Base-by-base conservation (phyloP, 2,329 filamentous ascomycete species). In the Xylaria sp. region DNA sequence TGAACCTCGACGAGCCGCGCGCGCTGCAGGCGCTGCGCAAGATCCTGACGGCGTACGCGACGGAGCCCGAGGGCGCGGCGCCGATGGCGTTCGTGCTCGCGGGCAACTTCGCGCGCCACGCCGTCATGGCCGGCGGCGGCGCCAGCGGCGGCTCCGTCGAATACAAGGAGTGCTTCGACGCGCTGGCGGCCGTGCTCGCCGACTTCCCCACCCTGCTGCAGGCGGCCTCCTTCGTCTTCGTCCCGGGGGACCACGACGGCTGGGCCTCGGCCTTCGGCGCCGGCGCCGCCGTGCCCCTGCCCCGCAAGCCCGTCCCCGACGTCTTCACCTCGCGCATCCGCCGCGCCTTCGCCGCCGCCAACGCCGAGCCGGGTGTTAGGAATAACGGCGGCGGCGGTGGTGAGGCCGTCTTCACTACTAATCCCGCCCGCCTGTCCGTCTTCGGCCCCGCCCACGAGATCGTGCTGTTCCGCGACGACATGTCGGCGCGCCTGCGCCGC, bases 201-300 rank as follows among this genome's bases (percentile, higher is more conserved):
- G 92, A 97, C 62, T 97, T 91, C 67, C 91, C 91, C 2, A 80
- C 83, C 1, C 81, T 99, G 13, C 81, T 97, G 40, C 87, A 88
- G 52, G 82, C 83, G 21, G 88, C 90, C 4, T 93, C 90, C 0
- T 96, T 97, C 70, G 79, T 96, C 26, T 96, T 99, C 68, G 89
- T 97, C 0, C 94, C 94, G 0, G 94, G 94, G 24, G 93, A 97
- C 73, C 96, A 97, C 69, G 94, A 99, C 70, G 92, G 91, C n/a
- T 99, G 94, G 94, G 85, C 88, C 4, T 96, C 91, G 0, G 83
- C 92, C 2, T 96, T 96, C 69, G 85, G 85, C 1, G 87, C 86
- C 1, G 91, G 91, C 3, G 87, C 89, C 1, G 85, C 88, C 0
- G 82, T 84, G 0, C 83, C 87, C 0, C 68, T 93, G 9, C 91